Evolutionary conservation across 2,329 filamentous ascomycete species (phyloP).

Genomic region (Aspergillus quadricinctus): DNA sequence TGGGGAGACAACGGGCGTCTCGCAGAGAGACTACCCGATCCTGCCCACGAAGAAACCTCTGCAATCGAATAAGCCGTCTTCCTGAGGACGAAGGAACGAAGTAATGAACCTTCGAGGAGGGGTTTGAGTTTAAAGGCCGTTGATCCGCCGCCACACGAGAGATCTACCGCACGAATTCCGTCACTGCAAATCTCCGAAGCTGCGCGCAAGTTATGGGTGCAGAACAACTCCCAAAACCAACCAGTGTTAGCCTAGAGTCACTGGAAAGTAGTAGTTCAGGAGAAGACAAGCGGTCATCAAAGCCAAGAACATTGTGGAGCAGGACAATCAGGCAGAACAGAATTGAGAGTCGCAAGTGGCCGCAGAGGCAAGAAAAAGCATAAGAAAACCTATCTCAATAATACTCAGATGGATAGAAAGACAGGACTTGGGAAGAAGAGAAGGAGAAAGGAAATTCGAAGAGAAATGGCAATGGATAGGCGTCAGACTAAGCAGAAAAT

Average conservation of each 20-base stretch:
- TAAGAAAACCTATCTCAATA: neutral
- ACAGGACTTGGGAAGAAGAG: neutral
- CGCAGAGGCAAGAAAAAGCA: neutral
- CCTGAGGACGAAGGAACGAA: neutral
- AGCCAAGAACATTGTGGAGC: slow-evolving; percentile 2
- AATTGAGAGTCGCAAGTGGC: neutral
- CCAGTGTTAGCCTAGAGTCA: slow-evolving; percentile 3
- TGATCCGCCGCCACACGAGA: neutral
- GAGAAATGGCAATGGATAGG: neutral
- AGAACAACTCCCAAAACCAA: neutral
- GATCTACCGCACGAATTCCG: neutral
- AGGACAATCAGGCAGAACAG: neutral
- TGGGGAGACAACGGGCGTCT: slow-evolving; percentile 1
- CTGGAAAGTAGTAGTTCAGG: neutral
- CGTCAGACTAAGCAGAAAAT: neutral
- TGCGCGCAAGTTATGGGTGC: neutral
- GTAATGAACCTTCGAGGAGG: neutral
- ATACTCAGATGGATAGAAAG: neutral
- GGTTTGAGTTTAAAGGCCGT: neutral
- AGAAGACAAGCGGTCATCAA: neutral
- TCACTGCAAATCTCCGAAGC: neutral
- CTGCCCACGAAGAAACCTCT: neutral
- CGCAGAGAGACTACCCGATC: neutral
- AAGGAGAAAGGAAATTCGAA: neutral
- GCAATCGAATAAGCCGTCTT: neutral